These are phyloP conservation scores for Sugiyamaella smithiae DNA, from an alignment of 805 yeast genomes.

Conservation along the genomic window DNA sequence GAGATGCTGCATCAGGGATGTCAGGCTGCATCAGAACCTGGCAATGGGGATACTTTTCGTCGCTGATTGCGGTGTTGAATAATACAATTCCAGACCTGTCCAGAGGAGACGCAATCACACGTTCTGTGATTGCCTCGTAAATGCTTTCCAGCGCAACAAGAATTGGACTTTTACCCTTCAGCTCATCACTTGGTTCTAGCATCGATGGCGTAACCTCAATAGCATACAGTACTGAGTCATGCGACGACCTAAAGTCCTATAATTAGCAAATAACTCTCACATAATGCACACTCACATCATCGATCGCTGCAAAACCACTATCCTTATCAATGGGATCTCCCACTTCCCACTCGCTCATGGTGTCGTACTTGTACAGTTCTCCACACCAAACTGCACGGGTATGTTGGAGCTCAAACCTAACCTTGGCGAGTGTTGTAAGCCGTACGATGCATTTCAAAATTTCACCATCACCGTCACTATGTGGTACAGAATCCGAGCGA, in stretches of 20 bases:
- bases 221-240: slow-evolving; percentile 36
- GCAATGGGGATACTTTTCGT: slow-evolving; percentile 43
- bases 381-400: too few relatives aligned
- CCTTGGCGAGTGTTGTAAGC: not conserved
- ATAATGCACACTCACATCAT: not conserved
- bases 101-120: slow-evolving; percentile 60
- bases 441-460: not conserved
- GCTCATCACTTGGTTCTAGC: slow-evolving; percentile 26
- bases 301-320: not conserved
- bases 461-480: slow-evolving; percentile 11
- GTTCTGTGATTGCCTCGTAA: slow-evolving; percentile 58
- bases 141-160: slow-evolving; percentile 47
- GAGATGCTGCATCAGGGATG: slow-evolving; percentile 44
- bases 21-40: slow-evolving; percentile 40
- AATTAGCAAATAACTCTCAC: not conserved
- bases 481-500: slow-evolving; percentile 68
- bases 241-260: slow-evolving; percentile 24
- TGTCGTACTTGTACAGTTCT: too few relatives aligned
- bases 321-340: slow-evolving; percentile 1
- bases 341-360: slow-evolving; percentile 3
- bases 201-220: slow-evolving; percentile 36
- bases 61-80: slow-evolving; percentile 32
- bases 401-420: too few relatives aligned
- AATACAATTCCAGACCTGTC: slow-evolving; percentile 76
- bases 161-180: slow-evolving; percentile 17